phyloP scores from a whole-genome alignment of 495 filamentous ascomycete species.

The Tricharina praecox region DNA sequence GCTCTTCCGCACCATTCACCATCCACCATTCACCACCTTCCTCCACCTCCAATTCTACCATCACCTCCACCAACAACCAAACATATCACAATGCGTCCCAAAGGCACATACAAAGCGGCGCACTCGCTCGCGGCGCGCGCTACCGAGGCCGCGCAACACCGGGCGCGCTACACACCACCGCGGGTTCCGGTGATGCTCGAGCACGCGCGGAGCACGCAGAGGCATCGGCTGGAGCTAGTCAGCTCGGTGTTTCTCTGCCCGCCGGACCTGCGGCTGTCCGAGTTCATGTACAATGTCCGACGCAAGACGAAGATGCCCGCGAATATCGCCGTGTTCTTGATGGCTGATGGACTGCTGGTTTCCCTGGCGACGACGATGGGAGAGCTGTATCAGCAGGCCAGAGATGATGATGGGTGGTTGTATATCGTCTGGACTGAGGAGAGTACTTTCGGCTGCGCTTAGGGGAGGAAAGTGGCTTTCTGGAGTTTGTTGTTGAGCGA shows the following conservation, averaged over 20 bases:
- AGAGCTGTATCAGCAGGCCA: conserved; percentile 17
- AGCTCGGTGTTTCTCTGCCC: not conserved
- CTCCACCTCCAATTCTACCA: too few relatives aligned
- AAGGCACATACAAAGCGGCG: not conserved
- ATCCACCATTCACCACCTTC: too few relatives aligned
- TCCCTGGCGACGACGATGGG: conserved; percentile 15
- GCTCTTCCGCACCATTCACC: too few relatives aligned
- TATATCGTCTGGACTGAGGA: conserved; percentile 14
- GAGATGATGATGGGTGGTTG: conserved; percentile 11
- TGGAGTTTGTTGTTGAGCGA: too few relatives aligned
- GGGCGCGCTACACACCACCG: not conserved
- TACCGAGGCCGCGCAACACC: not conserved
- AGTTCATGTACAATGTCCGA: not conserved
- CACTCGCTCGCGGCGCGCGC: not conserved
- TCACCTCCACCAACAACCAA: too few relatives aligned
- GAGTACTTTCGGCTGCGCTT: not conserved
- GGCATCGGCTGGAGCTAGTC: not conserved
- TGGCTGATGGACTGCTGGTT: not conserved
- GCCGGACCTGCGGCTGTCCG: not conserved
- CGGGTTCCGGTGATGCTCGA: not conserved
- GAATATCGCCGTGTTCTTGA: not conserved
- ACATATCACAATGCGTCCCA: not conserved
- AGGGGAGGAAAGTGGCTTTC: not conserved
- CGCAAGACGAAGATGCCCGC: not conserved
- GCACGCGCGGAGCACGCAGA: not conserved